These are phyloP conservation scores for Dissophora globulifera DNA, from an alignment of 192 early-diverging fungal genomes.

Conservation along the genomic window DNA sequence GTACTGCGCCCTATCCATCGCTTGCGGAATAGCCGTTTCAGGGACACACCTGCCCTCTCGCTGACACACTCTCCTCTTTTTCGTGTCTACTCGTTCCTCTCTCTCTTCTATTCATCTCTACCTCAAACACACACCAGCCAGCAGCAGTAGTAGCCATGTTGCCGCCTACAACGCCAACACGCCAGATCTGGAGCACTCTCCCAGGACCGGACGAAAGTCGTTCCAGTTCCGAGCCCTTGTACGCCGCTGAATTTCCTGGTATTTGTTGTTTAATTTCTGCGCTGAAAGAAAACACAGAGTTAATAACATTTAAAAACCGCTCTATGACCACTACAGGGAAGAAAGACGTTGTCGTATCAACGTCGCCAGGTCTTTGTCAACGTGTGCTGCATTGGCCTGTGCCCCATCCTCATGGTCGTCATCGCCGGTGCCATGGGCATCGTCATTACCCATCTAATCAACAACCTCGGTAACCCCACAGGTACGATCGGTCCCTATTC, in stretches of 20 bases:
- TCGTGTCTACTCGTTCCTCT: too few relatives aligned
- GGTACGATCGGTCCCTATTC: conserved; percentile 54
- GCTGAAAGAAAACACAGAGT: too few relatives aligned
- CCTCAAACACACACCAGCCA: conserved; percentile 19
- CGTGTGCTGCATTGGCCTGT: conserved; percentile 73
- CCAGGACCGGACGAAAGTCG: conserved; percentile 48
- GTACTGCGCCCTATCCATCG: not conserved
- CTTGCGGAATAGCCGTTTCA: not conserved
- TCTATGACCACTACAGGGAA: conserved; percentile 32
- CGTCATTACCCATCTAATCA: conserved; percentile 64
- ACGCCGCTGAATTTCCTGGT: not conserved
- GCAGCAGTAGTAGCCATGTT: conserved; percentile 10
- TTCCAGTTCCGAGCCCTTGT: conserved; percentile 56
- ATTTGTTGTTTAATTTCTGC: too few relatives aligned
- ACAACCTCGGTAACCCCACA: conserved; percentile 52
- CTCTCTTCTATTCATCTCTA: not conserved
- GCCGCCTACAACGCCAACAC: not conserved
- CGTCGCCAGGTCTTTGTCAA: conserved; percentile 78
- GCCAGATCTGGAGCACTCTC: conserved; percentile 22
- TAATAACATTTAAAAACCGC: too few relatives aligned
- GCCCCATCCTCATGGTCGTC: conserved; percentile 77
- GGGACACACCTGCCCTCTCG: not conserved
- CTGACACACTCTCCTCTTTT: too few relatives aligned
- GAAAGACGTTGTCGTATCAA: conserved; percentile 77
- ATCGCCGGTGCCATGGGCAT: conserved; percentile 67